A percentile compares a stretch with the other conserved stretches of the same genome.
Conservation (phyloP, 176 grass and related monocot genomes). For the Musa troglodytarum region DNA sequence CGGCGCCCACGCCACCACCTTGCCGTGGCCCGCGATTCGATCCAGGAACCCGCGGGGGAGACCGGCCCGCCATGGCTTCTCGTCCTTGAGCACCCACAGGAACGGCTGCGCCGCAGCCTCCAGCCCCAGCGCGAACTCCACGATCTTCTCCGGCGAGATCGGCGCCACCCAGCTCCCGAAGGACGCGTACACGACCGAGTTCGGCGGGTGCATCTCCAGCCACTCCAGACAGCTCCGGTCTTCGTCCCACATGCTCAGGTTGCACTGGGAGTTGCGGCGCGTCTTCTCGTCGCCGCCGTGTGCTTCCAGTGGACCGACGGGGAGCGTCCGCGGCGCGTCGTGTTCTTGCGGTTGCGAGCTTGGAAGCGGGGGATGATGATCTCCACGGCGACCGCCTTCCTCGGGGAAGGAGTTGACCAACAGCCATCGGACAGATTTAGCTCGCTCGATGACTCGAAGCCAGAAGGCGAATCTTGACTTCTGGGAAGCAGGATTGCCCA, state of each 20-base stretch:
- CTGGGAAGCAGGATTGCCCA: conserved; percentile 47
- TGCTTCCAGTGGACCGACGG: conserved; percentile 32
- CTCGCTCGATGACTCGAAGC: conserved; percentile 38
- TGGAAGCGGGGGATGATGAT: neutral
- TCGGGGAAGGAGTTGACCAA: conserved; percentile 78
- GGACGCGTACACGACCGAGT: conserved; percentile 77
- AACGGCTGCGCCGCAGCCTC: conserved; percentile 45
- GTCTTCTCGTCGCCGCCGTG: neutral
- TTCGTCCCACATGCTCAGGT: conserved; percentile 50
- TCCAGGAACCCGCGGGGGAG: conserved; percentile 39
- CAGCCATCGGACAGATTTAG: conserved; percentile 35
- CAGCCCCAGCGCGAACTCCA: conserved; percentile 52
- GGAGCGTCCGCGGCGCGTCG: conserved; percentile 25
- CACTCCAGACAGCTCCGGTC: conserved; percentile 62
- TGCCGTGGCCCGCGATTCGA: conserved; percentile 20
- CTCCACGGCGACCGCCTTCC: conserved; percentile 5
- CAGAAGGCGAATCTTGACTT: conserved; percentile 74
- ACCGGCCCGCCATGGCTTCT: conserved; percentile 56
- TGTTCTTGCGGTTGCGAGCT: neutral
- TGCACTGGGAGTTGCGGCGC: neutral
- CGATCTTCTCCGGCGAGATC: conserved; percentile 38
- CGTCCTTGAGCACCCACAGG: conserved; percentile 68
- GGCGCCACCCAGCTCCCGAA: conserved; percentile 85
- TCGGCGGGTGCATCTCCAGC: conserved; percentile 38
- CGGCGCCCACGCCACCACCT: conserved; percentile 77